A percentile compares a stretch with the other conserved stretches of the same genome.
phyloP scores from a whole-genome alignment of 2,329 filamentous ascomycete genomes.

The Verticillium dahliae region DNA sequence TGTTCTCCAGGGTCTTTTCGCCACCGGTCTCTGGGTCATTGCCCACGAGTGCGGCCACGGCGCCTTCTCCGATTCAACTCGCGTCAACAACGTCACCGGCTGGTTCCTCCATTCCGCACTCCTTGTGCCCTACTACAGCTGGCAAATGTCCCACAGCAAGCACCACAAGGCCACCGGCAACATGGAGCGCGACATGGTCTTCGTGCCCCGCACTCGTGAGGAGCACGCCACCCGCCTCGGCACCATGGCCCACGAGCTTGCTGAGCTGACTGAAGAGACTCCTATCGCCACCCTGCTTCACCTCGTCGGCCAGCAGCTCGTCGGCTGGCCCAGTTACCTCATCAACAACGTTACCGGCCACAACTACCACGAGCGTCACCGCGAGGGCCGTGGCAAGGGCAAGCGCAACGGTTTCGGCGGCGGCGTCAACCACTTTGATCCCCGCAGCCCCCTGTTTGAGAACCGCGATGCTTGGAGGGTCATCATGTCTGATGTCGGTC shows the following conservation, averaged over 20 bases:
- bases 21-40: constrained; percentile 90
- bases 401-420: constrained; percentile 76
- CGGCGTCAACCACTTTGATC: constrained; percentile 94
- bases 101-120: constrained; percentile 86
- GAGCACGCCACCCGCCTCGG: constrained; percentile 72
- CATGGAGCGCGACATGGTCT: constrained; percentile 98
- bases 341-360: constrained; percentile 91
- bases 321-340: constrained; percentile 92
- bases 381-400: constrained; percentile 87
- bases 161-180: constrained; percentile 99
- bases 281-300: constrained; percentile 72
- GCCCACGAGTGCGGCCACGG: constrained; percentile 98
- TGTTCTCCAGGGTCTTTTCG: constrained; percentile 84
- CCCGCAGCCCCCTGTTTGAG: constrained; percentile 84
- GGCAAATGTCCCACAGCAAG: constrained; percentile 98
- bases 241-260: constrained; percentile 69
- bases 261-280: constrained; percentile 90
- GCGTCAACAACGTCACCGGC: constrained; percentile 84
- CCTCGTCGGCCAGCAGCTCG: constrained; percentile 77
- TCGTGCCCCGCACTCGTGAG: constrained; percentile 86
- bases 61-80: constrained; percentile 88
- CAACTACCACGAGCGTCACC: constrained; percentile 86
- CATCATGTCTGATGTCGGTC: constrained; percentile 76
- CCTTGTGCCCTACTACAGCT: constrained; percentile 95
- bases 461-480: constrained; percentile 85